These are phyloP conservation scores for Eutypa lata DNA, from an alignment of 2,329 filamentous ascomycete species.

Conservation along the genomic window DNA sequence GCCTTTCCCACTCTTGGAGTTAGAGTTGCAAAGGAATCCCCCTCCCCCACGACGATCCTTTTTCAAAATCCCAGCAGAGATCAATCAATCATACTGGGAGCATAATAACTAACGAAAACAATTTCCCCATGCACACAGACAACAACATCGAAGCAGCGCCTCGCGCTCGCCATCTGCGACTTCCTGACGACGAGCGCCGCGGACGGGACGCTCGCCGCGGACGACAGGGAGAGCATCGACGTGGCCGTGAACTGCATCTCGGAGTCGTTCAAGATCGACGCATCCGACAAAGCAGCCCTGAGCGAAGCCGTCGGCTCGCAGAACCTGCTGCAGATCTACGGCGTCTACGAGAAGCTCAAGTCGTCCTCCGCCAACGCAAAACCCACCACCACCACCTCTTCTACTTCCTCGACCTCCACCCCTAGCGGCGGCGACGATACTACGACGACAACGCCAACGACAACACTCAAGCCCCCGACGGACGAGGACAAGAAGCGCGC, in stretches of 20 bases:
- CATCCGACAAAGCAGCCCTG: constrained; percentile 69
- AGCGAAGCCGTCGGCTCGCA: constrained; percentile 78
- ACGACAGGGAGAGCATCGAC: constrained; percentile 92
- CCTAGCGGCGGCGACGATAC: no score
- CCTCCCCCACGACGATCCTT: no score
- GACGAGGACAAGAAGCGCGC: constrained; percentile 73
- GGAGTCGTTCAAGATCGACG: constrained; percentile 92
- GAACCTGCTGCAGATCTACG: constrained; percentile 87
- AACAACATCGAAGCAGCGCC: constrained; percentile 68
- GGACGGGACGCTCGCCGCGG: constrained; percentile 82
- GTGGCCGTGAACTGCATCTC: constrained; percentile 92
- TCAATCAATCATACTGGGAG: background rate
- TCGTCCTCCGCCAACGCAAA: constrained; percentile 39
- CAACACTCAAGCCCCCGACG: no score
- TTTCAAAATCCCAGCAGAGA: background rate
- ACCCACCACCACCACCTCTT: constrained; percentile 41
- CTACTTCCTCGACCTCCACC: constrained; percentile 33
- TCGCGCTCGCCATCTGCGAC: constrained; percentile 95
- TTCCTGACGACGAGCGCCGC: constrained; percentile 81
- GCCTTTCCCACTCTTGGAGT: background rate
- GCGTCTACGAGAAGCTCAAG: constrained; percentile 94
- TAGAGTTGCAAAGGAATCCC: background rate
- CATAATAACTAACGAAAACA: background rate
- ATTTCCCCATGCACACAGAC: no score
- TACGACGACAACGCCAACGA: no score